A percentile compares a stretch with the other conserved stretches of the same genome.
phyloP scores from a whole-genome alignment of 1,139 yeast species.

The Scheffersomyces quercinus region DNA sequence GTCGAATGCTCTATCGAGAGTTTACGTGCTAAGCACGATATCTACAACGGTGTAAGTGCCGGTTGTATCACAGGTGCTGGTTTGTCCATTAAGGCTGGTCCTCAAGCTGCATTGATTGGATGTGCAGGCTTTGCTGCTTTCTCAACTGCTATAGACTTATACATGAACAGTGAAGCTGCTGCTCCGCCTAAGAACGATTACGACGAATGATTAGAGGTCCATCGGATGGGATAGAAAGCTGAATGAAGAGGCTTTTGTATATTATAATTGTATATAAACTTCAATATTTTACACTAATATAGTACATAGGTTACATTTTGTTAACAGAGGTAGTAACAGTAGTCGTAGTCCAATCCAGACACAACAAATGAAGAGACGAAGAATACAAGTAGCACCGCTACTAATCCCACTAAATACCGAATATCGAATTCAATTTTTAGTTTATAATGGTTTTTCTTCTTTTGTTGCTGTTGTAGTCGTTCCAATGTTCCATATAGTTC shows the following conservation, averaged over 20 bases:
- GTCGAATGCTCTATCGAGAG: constrained; percentile 90
- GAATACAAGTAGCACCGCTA: constrained; percentile 10
- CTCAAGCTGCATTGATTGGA: constrained; percentile 87
- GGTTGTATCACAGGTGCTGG: constrained; percentile 96
- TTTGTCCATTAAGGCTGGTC: constrained; percentile 87
- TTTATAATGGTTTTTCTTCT: neutral
- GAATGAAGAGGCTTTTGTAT: neutral
- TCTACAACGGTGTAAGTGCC: constrained; percentile 88
- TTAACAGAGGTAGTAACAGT: constrained; percentile 40
- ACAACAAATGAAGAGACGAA: constrained; percentile 24
- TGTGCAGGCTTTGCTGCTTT: constrained; percentile 99
- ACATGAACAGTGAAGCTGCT: constrained; percentile 82
- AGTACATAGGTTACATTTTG: constrained; percentile 2
- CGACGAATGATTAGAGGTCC: constrained; percentile 52
- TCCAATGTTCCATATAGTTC: neutral
- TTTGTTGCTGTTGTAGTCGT: neutral
- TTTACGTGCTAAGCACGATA: constrained; percentile 86
- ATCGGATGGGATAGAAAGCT: neutral
- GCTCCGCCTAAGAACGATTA: constrained; percentile 89
- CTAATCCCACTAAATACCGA: neutral
- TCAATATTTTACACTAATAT: constrained; percentile 3
- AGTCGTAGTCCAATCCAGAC: constrained; percentile 34
- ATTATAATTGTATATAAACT: constrained; percentile 1
- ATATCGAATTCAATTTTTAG: neutral
- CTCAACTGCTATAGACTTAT: constrained; percentile 88